Percentiles rank a stretch among this genome's conserved stretches.
Conservation (phyloP, 1,284 basidiomycete species). For the Puccinia polysora region DNA sequence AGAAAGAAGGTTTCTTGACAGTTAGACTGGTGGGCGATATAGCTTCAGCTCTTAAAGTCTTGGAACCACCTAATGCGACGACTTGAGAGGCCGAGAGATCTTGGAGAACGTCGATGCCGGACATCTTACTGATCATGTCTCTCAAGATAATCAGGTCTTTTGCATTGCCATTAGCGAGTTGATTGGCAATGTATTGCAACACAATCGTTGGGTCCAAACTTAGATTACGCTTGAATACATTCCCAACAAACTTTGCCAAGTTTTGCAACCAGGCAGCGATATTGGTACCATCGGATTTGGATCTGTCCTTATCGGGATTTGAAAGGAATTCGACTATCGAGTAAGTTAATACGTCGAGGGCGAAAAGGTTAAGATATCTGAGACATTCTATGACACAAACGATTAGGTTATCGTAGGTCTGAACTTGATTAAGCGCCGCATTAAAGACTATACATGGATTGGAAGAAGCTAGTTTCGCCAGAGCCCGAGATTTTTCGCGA, state of each 20-base stretch:
- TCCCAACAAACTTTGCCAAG: conserved; percentile 85
- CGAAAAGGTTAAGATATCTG: conserved; percentile 81
- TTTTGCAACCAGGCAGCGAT: conserved; percentile 89
- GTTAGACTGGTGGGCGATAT: conserved; percentile 55
- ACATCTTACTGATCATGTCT: conserved; percentile 91
- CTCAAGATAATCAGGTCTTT: conserved; percentile 86
- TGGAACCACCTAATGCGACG: conserved; percentile 81
- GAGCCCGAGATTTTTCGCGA: conserved; percentile 72
- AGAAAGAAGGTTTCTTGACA: conserved; percentile 47
- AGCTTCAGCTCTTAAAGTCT: conserved; percentile 76
- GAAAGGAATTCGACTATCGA: conserved; percentile 76
- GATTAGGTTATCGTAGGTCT: conserved; percentile 93
- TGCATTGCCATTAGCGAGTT: conserved; percentile 73
- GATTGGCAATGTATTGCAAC: conserved; percentile 84
- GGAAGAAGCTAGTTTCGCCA: conserved; percentile 90
- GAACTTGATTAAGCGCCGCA: conserved; percentile 85
- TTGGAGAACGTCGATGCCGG: conserved; percentile 76
- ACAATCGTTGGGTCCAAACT: conserved; percentile 76
- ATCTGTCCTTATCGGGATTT: conserved; percentile 73
- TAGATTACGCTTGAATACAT: conserved; percentile 76
- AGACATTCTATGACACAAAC: conserved; percentile 84
- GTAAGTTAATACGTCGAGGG: conserved; percentile 87
- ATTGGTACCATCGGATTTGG: conserved; percentile 89
- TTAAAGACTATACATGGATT: conserved; percentile 89
- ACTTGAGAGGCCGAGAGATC: conserved; percentile 84